Base-by-base conservation (phyloP, 1,284 basidiomycete genomes). In the Trichosporon sp. region DNA sequence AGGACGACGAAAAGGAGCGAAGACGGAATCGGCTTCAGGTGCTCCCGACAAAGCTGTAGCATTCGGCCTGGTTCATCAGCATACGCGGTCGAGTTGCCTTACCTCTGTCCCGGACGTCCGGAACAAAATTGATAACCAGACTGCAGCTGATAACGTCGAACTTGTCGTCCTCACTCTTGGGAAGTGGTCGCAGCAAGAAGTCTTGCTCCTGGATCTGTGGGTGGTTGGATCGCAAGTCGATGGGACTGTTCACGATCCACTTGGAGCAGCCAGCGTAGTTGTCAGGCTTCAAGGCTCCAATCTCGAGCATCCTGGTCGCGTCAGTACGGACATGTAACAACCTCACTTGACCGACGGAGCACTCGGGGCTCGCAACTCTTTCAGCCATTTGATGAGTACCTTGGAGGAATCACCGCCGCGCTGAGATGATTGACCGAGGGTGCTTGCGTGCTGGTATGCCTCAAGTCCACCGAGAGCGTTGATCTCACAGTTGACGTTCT, bases 121-220 rank as follows among this genome's bases (percentile, higher is more conserved):
- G 90, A 0, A 93, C 92, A 79, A 94, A 96, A 78, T 96, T 96
- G 2, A 96, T 82, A 3, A 96, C 93, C 37, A 96, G 84, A 78
- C 92, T 94, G 37, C 94, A 87, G 79, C 92, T 93, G 71, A 95
- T 87, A 21, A 90, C 77, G 77, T 93, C 91, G 90, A 92, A 95
- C 69, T 81, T 84, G 1, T 81, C 78, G 75, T 90, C 84, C 70
- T 87, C 68, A 16, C 65, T 68, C 2, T 43, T 81, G 0, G 84
- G 82, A 0, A 80, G 32, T 2, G 81, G 80, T 14, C 84, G 74
- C 2, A 87, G 79, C 64, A 95, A 81, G 76, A 95, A 95, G 79
- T 96, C 92, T 80, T 94, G 92, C 79, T 94, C 89, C 7, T 85
- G 38, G 37, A 96, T 95, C 26, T 85, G 81, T 0, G 93, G 90